These are phyloP conservation scores for Coniophora puteana DNA, from an alignment of 1,284 basidiomycete genomes.

Conservation along the genomic window DNA sequence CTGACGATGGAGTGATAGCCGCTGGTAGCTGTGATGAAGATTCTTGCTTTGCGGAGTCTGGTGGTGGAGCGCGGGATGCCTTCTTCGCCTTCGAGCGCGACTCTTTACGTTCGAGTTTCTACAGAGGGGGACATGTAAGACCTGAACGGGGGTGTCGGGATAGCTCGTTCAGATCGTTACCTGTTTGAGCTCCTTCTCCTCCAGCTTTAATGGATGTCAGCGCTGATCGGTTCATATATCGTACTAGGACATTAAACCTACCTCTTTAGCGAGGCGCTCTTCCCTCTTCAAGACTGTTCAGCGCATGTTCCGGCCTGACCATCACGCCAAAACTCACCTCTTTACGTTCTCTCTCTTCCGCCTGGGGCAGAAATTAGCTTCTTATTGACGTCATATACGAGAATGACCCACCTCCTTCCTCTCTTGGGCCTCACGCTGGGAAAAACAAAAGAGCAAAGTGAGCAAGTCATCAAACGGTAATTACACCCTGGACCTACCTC, in stretches of 20 bases:
- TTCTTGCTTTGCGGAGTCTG: no score
- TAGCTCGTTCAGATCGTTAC: constrained; percentile 27
- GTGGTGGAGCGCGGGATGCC: constrained; percentile 35
- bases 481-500: constrained; percentile 43
- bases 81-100: constrained; percentile 54
- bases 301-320: constrained; percentile 2
- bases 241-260: constrained; percentile 13
- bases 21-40: constrained; percentile 24
- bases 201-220: constrained; percentile 32
- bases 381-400: constrained; percentile 6
- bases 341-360: constrained; percentile 54
- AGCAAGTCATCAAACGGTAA: neutral
- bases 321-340: constrained; percentile 34
- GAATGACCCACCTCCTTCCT: constrained; percentile 52
- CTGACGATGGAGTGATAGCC: constrained; percentile 27
- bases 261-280: constrained; percentile 43
- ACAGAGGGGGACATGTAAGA: constrained; percentile 5
- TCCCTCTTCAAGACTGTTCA: constrained; percentile 40
- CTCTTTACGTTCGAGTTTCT: constrained; percentile 59
- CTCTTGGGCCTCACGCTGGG: constrained; percentile 69
- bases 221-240: constrained; percentile 13
- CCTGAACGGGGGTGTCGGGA: constrained; percentile 4
- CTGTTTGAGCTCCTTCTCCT: constrained; percentile 50
- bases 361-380: constrained; percentile 16
- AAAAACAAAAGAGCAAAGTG: constrained; percentile 15